Evolutionary conservation across 2,329 filamentous ascomycete genomes (phyloP), one percentile per base, ranked within the genome.

Genomic region (Fusarium penzigii): DNA sequence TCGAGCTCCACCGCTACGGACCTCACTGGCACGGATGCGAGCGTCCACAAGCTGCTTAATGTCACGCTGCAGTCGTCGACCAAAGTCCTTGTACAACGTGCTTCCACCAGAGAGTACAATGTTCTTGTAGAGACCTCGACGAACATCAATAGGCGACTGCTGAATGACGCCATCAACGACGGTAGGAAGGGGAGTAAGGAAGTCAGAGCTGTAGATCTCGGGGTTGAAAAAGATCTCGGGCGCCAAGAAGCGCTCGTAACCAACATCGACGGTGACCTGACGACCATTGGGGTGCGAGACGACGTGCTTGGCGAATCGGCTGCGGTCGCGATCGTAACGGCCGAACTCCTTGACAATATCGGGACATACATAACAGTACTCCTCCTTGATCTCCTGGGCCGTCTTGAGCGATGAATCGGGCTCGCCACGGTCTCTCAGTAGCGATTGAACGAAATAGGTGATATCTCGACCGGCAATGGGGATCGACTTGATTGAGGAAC

Each of bases 171-270:
- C 89, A 70, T 99, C 94, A 56, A 99, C 95, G 46, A 99, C 94
- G 46, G 84, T 89, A 20, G 94, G 94, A 9, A 99, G 83, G 13
- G 94, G 94, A 12, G 94, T 99, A 61, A 99, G 78, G 79, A 99
- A 99, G 71, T 99, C 94, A 62, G 93, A 97, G 56, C 91, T 96
- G 82, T 97, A 97, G 68, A 99, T 99, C 77, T 99, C 94, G 29
- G 94, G 94, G 76, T 99, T 99, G 85, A 99, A 99, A 77, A 99
- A 99, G 69, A 99, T 99, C 74, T 99, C 94, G 20, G 95, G 95
- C 3, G 94, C 94, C 54, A 99, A 81, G 82, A 99, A 99, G 34
- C 94, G 89, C 74, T 99, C 94, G 76, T 97, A 99, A 48, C 94
- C 94, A 48, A 99, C 90, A 66, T 99, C 95, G 43, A 99, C 91